phyloP scores from a whole-genome alignment of 176 grass and related monocot species.

The Musa itinerans region DNA sequence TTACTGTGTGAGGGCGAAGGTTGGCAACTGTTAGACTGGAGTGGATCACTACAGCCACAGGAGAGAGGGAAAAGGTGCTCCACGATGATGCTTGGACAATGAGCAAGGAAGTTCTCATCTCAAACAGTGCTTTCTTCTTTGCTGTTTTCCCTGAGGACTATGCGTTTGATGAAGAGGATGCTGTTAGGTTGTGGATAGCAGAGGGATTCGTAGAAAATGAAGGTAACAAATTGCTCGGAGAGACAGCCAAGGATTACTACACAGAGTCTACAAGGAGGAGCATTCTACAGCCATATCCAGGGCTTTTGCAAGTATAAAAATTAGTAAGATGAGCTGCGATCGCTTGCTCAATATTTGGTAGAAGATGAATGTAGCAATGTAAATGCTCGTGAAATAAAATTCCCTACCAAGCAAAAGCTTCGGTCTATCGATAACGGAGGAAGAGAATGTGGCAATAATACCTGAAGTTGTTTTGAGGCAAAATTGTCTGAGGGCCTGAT shows the following conservation, averaged over 20 bases:
- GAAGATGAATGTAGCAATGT: neutral
- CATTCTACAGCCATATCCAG: conserved; percentile 9
- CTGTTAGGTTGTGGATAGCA: conserved; percentile 21
- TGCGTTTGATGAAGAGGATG: neutral
- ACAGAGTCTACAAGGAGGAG: conserved; percentile 26
- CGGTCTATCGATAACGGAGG: neutral
- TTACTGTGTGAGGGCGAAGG: too few relatives aligned
- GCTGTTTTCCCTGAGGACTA: conserved; percentile 25
- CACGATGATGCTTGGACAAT: too few relatives aligned
- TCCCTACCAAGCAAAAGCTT: neutral
- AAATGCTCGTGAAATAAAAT: neutral
- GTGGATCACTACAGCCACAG: too few relatives aligned
- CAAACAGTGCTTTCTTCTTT: conserved; percentile 39
- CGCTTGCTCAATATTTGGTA: conserved; percentile 23
- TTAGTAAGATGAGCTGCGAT: neutral
- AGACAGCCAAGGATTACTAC: conserved; percentile 29
- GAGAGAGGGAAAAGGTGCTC: neutral
- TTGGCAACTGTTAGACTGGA: too few relatives aligned
- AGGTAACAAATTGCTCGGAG: neutral
- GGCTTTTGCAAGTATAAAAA: neutral
- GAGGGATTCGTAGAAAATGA: conserved; percentile 32
- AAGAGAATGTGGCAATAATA: too few relatives aligned
- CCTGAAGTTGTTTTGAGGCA: too few relatives aligned
- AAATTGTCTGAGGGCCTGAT: too few relatives aligned
- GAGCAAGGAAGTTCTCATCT: conserved; percentile 19